Base-by-base conservation (phyloP, 345 rosid species). In the Sonneratia alba region DNA sequence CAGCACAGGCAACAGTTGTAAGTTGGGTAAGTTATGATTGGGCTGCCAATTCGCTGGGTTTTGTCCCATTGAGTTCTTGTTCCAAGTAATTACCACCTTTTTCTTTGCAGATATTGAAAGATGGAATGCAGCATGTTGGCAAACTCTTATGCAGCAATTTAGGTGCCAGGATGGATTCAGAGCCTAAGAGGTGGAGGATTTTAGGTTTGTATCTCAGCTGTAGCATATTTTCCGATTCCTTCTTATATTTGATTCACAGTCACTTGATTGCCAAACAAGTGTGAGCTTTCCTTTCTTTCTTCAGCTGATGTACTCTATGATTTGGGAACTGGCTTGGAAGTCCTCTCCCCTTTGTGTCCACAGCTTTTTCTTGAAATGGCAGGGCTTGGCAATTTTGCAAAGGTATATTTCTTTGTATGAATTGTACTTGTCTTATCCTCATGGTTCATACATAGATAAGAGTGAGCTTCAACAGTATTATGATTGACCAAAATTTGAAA, bases 91-190 rank as follows among this genome's bases (percentile, higher is more conserved):
- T 42, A 42, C 1, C 49, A 66, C 10, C 6, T 66, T 61, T 71
- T 80, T 11, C 78, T 79, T 12, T 38, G 65, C 82, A 95, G 99
- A 85, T 95, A 69, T 68, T 95, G 72, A 95, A 89, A 78, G 99
- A 90, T 81, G 99, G 97, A 67, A 95, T 95, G 99, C 96, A 95
- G 79, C 99, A 95, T 40, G 81, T 82, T 42, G 99, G 99, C 53
- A 95, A 95, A 77, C 87, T 95, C 40, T 84, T 95, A 75, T 90
- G 94, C 84, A 95, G 97, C 77, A 90, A 85, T 83, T 83, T 92
- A 75, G 99, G 99, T 77, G 92, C 97, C 59, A 89, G 98, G 83
- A 95, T 92, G 98, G 98, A 92, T 72, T 95, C 98, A 6, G 98
- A 95, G 73, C 98, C 99, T 3, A 95, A 92, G 77, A 80, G 89